Base-by-base conservation (phyloP, 164 flowering plant genomes). In the Buxus sempervirens region DNA sequence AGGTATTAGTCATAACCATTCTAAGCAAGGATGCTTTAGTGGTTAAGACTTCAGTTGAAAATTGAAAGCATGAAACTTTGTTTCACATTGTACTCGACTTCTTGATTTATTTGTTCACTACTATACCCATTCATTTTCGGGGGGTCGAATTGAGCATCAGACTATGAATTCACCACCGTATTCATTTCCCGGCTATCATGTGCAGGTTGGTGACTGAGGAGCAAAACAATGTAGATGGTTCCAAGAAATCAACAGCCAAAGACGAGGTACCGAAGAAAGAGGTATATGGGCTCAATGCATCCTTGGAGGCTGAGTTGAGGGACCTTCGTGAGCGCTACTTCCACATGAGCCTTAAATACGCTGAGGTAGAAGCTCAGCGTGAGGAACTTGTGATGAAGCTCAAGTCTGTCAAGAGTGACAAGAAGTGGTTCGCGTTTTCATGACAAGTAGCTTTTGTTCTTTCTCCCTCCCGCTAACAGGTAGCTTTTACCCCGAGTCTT, bases 321-420 rank as follows among this genome's bases (percentile, higher is more conserved):
- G 98, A 94, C 62, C 72, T 94, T 64, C 90, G 78, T 2, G 96
- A 94, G 45, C 87, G 95, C 12, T 94, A 94, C 79, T 78, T 84
- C 66, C 73, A 88, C 62, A 94, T 94, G 96, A 94, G 98, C 65
- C 90, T 91, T 63, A 85, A 78, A 69, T 94, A 83, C 73, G 96
- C 98, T 10, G 95, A 94, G 76, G 97, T 87, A 6, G 98, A 90
- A 77, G 84, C 87, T 42, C 75, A 90, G 66, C 82, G 91, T 9
- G 97, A 90, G 78, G 97, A 90, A 71, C 93, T 94, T 58, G 92
- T 94, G 58, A 86, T 90, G 91, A 85, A 88, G 79, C 83, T 94
- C 56, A 90, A 77, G 78, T 57, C 79, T 58, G 62, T 75, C 60
- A 84, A 72, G 65, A 76, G 28, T 71, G 87, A 75, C 51, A 90